A percentile compares a stretch with the other conserved stretches of the same genome.
Conservation (phyloP, 805 yeast genomes). For the Wickerhamiella spandovensis region DNA sequence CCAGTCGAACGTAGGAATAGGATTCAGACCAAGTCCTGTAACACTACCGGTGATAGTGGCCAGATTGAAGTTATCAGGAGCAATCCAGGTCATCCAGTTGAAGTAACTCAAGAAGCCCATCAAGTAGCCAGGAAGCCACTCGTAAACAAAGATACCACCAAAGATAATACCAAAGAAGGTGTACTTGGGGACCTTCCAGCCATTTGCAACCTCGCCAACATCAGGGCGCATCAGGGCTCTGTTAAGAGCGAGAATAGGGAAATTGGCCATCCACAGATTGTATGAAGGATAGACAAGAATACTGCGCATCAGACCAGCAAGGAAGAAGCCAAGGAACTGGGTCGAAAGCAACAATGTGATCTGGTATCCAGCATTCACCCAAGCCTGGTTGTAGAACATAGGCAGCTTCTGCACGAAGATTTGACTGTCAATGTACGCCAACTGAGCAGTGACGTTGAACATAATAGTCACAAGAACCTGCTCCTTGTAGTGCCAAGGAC, state of each 20-base stretch:
- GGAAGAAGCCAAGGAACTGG: slow-evolving; percentile 52
- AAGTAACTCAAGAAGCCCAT: slow-evolving; percentile 49
- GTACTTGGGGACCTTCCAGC: slow-evolving; percentile 46
- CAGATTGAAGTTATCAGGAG: slow-evolving; percentile 37
- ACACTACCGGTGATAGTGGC: slow-evolving; percentile 36
- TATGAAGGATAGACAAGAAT: slow-evolving; percentile 41
- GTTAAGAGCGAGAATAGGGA: slow-evolving; percentile 38
- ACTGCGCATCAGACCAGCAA: slow-evolving; percentile 52
- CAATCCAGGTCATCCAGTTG: slow-evolving; percentile 51
- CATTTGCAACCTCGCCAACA: slow-evolving; percentile 34
- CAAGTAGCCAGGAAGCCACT: slow-evolving; percentile 56
- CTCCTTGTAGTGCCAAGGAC: slow-evolving; percentile 29
- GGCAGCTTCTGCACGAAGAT: slow-evolving; percentile 23
- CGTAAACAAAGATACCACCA: slow-evolving; percentile 38
- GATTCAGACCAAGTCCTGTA: slow-evolving; percentile 41
- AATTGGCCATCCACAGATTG: slow-evolving; percentile 40
- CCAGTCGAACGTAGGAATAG: slow-evolving; percentile 40
- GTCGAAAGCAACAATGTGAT: slow-evolving; percentile 39
- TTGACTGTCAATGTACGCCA: slow-evolving; percentile 21
- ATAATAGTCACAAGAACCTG: slow-evolving; percentile 33
- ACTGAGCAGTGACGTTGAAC: slow-evolving; percentile 17
- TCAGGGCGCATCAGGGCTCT: slow-evolving; percentile 32
- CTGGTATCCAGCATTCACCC: slow-evolving; percentile 34
- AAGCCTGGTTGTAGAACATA: slow-evolving; percentile 16
- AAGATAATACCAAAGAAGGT: slow-evolving; percentile 35